Evolutionary conservation across 495 filamentous ascomycete species (phyloP), one percentile per base, ranked within the genome.

Genomic region (Aspergillus steynii): DNA sequence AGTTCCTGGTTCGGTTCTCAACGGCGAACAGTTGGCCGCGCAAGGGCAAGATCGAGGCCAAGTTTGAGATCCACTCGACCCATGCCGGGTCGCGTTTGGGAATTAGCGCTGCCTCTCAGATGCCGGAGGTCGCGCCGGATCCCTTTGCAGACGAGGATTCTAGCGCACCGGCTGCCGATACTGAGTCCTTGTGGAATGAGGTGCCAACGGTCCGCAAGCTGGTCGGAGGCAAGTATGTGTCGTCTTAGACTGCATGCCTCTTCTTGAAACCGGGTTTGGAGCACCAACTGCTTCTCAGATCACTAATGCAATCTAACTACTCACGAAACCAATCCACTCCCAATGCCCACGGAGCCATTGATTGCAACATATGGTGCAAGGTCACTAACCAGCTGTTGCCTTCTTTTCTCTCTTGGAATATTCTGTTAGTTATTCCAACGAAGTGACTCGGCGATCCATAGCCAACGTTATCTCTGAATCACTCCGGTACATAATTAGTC

Each of bases 1-100:
- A 90, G 74, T 83, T 96, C 56, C 87, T 96, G 7, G 91, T 88
- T 58, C 85, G 93, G 8, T 91, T 97, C 60, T 82, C 86, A 55
- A 85, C 89, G 14, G 85, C 90, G n/a, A 90, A 90, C 50, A 80
- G 81, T 0, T 86, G 90, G 69, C 92, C 90, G 2, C 85, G 85
- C 68, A 87, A 89, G 31, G 91, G 92, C 2, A 83, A 82, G 47
- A 83, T 94, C 10, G 92, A 96, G 66, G 91, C 91, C 3, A 80
- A 88, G 57, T 96, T 92, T 85, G 93, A 96, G 70, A 86, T 87
- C 67, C 77, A 60, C 64, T 80, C 81, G 5, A 76, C 82, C 37
- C 76, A 83, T 29, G 74, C 81, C 5, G 73, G 75, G 8, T 87
- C 86, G 58, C 84, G 85, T 10, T 81, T 97, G 61, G 83, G 87